Base-by-base conservation (phyloP, 768 basidiomycete genomes). In the Inosperma sp. region DNA sequence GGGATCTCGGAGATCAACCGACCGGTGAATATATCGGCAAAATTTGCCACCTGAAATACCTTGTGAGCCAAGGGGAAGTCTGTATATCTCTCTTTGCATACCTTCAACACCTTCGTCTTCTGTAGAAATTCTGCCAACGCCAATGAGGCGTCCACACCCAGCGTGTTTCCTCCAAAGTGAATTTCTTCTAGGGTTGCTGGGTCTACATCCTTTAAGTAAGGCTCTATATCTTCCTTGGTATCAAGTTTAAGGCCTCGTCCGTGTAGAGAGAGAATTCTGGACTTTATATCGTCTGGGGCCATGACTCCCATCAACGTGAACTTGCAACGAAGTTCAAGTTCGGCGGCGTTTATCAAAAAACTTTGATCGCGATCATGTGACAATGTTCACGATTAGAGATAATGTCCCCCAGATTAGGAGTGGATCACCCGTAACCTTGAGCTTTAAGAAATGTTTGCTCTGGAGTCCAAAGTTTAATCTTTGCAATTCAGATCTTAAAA, bases 11-110 rank as follows among this genome's bases (percentile, higher is more conserved):
- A 77, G 72, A 97, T 97, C 62, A 96, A 79, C 56, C 95, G 89
- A 48, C 94, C 91, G 2, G 95, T 97, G 72, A 99, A 99, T 69
- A 99, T 94, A 71, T 97, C 95, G 25, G 92, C 88, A 57, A 97
- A 89, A 73, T 98, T 86, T 58, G 94, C 95, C 52, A 95, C 73
- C 96, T 98, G 48, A 33, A n/a, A 51, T 39, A 42, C 23, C 31
- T 36, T 41, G 27, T 13, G 23, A n/a, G 19, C 25, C 17, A 16
- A 23, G 12, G 16, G 3, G 19, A 48, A 29, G 42, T 33, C n/a
- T 45, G 8, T 30, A 45, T 1, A 3, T 35, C n/a, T 52, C 21
- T 48, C 21, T 25, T 6, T 64, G 7, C 78, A 47, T 54, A 91
- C 94, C 78, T 84, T 86, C 42, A 98, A 68, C 2, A 67, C 70